Base-by-base conservation (phyloP, 2,329 filamentous ascomycete genomes). In the Diaporthe longicolla region DNA sequence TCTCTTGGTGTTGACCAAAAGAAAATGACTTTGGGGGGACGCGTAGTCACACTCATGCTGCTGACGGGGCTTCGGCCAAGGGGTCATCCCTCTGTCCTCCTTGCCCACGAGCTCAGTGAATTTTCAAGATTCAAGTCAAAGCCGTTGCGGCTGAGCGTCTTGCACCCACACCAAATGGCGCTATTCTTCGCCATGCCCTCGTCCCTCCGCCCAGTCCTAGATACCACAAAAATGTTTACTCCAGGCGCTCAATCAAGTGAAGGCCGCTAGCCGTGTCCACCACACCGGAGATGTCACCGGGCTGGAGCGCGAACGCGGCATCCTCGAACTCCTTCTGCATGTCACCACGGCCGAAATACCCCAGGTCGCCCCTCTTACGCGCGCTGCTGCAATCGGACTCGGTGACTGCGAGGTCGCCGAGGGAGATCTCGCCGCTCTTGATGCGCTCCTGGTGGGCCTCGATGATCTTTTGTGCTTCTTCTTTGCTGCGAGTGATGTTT, bases 261-360 rank as follows among this genome's bases (percentile, higher is more conserved):
- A 98, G 87, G 0, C 97, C 97, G 70, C 95, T 98, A 66, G 95
- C 95, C 52, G 97, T 98, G 84, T 98, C 94, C 17, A 98, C 93
- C 50, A 98, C 88, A 61, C 89, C 88, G 84, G 95, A 98, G 80
- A 98, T 91, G 84, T 98, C 91, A 45, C 95, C 95, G 2, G 93
- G 92, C 83, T 95, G 90, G 72, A 99, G 88, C n/a, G 90, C 92
- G 85, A 99, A 99, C 1, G 97, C 93, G 6, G 95, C 95, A 73
- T 98, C 95, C 85, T 99, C 97, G 81, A 99, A 99, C 85, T 98
- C 96, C 87, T 95, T 96, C 83, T 99, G 97, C 97, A 99, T 99
- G 80, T 98, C 96, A 37, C 95, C 95, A 79, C 90, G 92, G 72
- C 95, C 95, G 83, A 99, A 99, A 84, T 95, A 98, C 26, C 97